These are phyloP conservation scores for Saksenaea vasiformis DNA, from an alignment of 371 early-diverging fungal genomes.

Conservation along the genomic window DNA sequence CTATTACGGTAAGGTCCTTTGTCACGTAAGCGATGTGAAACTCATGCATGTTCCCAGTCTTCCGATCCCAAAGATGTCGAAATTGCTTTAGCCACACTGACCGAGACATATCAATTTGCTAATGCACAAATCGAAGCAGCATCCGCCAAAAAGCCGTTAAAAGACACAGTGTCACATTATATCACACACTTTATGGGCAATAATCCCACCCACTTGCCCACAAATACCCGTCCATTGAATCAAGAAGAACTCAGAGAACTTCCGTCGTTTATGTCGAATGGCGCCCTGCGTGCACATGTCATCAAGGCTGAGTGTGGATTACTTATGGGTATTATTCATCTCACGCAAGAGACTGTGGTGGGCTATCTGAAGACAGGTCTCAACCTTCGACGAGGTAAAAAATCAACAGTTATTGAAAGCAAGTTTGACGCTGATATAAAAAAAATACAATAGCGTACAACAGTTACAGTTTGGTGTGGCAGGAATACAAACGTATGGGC, in stretches of 20 bases:
- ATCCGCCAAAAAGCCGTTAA: slow-evolving; percentile 42
- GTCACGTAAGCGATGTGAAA: background rate
- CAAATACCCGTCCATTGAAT: slow-evolving; percentile 27
- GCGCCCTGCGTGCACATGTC: slow-evolving; percentile 59
- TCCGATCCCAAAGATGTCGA: slow-evolving; percentile 47
- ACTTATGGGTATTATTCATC: slow-evolving; percentile 52
- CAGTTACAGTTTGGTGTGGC: slow-evolving; percentile 44
- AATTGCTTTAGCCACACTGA: slow-evolving; percentile 42
- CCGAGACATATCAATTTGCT: slow-evolving; percentile 46
- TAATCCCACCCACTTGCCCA: slow-evolving; percentile 26
- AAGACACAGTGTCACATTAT: slow-evolving; percentile 31
- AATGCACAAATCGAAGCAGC: slow-evolving; percentile 52
- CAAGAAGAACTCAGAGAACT: slow-evolving; percentile 24
- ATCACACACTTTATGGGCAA: slow-evolving; percentile 30
- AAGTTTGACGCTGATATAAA: background rate
- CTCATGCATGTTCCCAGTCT: slow-evolving; percentile 27
- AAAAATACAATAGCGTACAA: slow-evolving; percentile 28
- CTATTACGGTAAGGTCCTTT: slow-evolving; percentile 20
- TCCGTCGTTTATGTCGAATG: slow-evolving; percentile 48
- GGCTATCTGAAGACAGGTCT: slow-evolving; percentile 61
- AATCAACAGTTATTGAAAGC: background rate
- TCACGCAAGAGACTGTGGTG: slow-evolving; percentile 55
- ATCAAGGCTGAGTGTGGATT: slow-evolving; percentile 55
- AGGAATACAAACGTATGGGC: slow-evolving; percentile 45
- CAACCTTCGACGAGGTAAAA: slow-evolving; percentile 56